These are phyloP conservation scores for Wallacemonas collosoma DNA, from an alignment of 208 protist genomes.

Conservation along the genomic window DNA sequence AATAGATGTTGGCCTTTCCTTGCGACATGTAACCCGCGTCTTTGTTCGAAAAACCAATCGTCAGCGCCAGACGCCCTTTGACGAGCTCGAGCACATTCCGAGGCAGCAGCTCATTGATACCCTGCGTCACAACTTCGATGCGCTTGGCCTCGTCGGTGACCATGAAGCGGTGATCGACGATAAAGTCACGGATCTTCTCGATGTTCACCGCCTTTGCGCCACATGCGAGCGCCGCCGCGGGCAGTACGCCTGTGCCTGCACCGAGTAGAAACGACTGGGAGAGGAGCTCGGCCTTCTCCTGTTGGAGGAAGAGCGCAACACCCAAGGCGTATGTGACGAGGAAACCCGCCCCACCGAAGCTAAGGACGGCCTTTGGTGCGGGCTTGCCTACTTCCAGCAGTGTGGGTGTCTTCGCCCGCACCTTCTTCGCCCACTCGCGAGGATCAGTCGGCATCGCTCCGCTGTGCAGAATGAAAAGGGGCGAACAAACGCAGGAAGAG, in stretches of 20 bases:
- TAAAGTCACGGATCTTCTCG: constrained; percentile 79
- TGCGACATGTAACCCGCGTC: constrained; percentile 87
- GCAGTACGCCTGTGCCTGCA: constrained; percentile 78
- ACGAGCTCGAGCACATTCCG: constrained; percentile 73
- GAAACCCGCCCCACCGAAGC: constrained; percentile 87
- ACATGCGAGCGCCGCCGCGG: constrained; percentile 81
- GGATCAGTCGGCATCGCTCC: constrained; percentile 46
- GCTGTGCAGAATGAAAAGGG: too few species aligned
- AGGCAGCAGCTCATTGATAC: constrained; percentile 79
- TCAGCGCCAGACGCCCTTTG: constrained; percentile 76
- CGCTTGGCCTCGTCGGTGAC: constrained; percentile 81
- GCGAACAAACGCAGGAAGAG: too few species aligned
- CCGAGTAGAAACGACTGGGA: constrained; percentile 78
- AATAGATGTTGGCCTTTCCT: constrained; percentile 79
- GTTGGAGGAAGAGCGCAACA: constrained; percentile 87
- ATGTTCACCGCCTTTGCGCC: constrained; percentile 68
- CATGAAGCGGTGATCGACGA: constrained; percentile 76
- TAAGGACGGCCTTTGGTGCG: constrained; percentile 79
- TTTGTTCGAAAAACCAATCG: constrained; percentile 84
- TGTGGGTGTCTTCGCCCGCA: constrained; percentile 80
- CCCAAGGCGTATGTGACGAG: constrained; percentile 87
- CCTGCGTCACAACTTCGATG: constrained; percentile 61
- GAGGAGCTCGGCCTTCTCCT: constrained; percentile 82
- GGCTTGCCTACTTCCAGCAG: constrained; percentile 85
- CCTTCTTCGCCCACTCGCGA: constrained; percentile 69